A percentile compares a stretch with the other conserved stretches of the same genome.
These are phyloP conservation scores for Rhododendron ferrugineum DNA, from an alignment of 148 eudicot genomes.

Conservation along the genomic window DNA sequence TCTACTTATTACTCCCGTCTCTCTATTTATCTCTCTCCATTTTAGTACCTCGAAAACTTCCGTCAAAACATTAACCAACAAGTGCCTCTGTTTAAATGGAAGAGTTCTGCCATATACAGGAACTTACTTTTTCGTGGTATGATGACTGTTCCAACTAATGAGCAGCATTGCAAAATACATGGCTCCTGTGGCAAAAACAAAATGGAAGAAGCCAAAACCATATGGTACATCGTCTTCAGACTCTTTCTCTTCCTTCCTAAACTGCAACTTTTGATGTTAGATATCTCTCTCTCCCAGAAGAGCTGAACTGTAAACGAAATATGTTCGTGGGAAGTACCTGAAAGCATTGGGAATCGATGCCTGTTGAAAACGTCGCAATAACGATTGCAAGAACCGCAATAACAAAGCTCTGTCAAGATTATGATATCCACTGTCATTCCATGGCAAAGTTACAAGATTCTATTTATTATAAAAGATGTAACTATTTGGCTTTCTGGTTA, in stretches of 20 bases:
- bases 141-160: slow-evolving; percentile 79
- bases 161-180: slow-evolving; percentile 91
- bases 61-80: neutral
- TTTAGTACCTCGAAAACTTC: neutral
- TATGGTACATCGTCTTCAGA: slow-evolving; percentile 71
- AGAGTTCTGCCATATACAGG: neutral
- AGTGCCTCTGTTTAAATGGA: neutral
- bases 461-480: neutral
- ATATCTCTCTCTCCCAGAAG: neutral
- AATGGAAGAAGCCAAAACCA: slow-evolving; percentile 84
- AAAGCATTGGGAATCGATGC: slow-evolving; percentile 84
- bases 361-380: slow-evolving; percentile 88
- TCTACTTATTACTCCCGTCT: too few species aligned
- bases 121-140: slow-evolving; percentile 60
- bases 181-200: slow-evolving; percentile 80
- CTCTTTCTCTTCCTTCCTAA: slow-evolving; percentile 42
- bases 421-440: slow-evolving; percentile 12
- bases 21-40: neutral
- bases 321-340: slow-evolving; percentile 36
- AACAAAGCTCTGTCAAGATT: slow-evolving; percentile 62
- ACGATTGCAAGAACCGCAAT: slow-evolving; percentile 70
- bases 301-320: neutral
- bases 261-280: slow-evolving; percentile 34
- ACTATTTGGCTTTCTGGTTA: neutral
- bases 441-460: neutral